A percentile compares a stretch with the other conserved stretches of the same genome.
Conservation (phyloP, 176 grass and related monocot genomes). For the Bothriochloa decipiens region DNA sequence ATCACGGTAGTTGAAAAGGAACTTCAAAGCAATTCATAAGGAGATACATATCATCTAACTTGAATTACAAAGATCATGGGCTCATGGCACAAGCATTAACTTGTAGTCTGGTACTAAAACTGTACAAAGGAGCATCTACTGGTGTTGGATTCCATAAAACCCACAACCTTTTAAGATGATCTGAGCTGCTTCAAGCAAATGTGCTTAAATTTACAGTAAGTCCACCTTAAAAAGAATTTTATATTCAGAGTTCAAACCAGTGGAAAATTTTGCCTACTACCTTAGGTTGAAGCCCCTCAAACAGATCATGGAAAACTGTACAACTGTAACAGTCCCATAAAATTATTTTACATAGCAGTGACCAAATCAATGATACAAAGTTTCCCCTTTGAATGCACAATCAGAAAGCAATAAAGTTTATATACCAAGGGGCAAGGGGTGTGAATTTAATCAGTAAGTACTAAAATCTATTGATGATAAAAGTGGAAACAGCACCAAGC, state of each 20-base stretch:
- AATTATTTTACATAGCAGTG: background rate
- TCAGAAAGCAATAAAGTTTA: background rate
- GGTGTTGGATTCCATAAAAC: constrained; percentile 9
- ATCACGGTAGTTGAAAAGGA: background rate
- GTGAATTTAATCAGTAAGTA: constrained; percentile 3
- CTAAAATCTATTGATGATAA: background rate
- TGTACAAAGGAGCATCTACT: background rate
- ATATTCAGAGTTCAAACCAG: background rate
- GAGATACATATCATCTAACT: background rate
- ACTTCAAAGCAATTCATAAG: background rate
- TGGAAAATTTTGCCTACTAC: background rate
- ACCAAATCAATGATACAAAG: background rate
- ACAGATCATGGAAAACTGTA: constrained; percentile 16
- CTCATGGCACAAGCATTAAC: background rate
- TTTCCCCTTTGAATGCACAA: background rate
- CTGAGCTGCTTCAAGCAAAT: background rate
- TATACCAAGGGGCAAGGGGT: background rate
- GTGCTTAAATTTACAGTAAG: background rate
- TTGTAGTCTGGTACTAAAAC: background rate
- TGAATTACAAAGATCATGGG: constrained; percentile 5
- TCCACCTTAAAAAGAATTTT: background rate
- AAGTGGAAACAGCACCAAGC: background rate
- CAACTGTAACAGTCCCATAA: background rate
- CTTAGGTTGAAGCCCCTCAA: background rate
- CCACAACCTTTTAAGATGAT: background rate